Conservation (phyloP, 2,329 filamentous ascomycete species). For the Triangularia verruculosa region DNA sequence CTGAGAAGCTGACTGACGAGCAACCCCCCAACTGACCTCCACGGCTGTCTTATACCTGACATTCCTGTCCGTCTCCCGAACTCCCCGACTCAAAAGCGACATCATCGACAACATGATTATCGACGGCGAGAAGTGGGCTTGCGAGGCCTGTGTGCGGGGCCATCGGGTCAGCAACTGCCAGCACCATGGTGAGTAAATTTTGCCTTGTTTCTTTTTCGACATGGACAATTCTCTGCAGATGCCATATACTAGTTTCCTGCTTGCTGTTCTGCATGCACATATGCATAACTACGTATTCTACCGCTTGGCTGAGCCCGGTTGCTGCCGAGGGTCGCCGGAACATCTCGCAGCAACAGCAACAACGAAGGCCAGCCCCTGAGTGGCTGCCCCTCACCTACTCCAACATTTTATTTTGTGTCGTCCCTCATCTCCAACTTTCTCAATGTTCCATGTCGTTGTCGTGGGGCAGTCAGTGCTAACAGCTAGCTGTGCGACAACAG, state of each 20-base stretch:
- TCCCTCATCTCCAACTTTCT: conserved; percentile 8
- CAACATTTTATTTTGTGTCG: background rate
- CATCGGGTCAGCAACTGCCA: conserved; percentile 99
- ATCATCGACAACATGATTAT: conserved; percentile 62
- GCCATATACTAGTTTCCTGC: background rate
- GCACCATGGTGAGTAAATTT: conserved; percentile 73
- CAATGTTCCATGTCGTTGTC: no score
- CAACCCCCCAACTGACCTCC: background rate
- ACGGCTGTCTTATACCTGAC: background rate
- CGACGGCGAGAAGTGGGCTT: conserved; percentile 96
- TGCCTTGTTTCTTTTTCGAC: conserved; percentile 7
- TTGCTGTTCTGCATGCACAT: conserved; percentile 1
- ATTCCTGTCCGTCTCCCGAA: background rate
- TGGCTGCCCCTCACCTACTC: conserved; percentile 8
- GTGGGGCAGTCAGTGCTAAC: conserved; percentile 21
- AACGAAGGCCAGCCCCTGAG: conserved; percentile 4
- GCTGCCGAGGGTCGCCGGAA: conserved; percentile 26
- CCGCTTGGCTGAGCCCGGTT: conserved; percentile 20
- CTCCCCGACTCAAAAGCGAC: background rate
- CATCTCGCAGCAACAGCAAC: conserved; percentile 19
- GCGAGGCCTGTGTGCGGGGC: conserved; percentile 95
- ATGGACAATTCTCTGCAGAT: conserved; percentile 16
- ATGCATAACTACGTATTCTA: conserved; percentile 3
- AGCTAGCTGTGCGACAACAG: conserved; percentile 45
- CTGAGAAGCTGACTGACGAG: background rate